Percentiles rank a stretch among this genome's conserved stretches.
Conservation (phyloP, 23 red algal genomes). For the Agarophyton chilense region DNA sequence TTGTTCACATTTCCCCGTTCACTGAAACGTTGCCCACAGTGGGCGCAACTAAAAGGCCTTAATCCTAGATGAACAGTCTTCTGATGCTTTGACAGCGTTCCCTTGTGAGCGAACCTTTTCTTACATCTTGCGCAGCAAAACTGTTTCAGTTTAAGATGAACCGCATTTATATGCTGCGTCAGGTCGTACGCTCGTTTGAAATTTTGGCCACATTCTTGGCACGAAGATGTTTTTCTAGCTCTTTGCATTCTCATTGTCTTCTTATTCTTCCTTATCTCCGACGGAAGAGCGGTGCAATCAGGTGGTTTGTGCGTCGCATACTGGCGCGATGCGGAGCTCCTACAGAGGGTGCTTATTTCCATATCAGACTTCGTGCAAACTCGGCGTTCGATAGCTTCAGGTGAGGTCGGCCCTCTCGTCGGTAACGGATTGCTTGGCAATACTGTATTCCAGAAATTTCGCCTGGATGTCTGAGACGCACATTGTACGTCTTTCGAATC, state of each 20-base stretch:
- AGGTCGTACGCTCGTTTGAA: constrained; percentile 70
- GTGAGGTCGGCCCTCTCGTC: not conserved
- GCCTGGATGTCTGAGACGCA: not conserved
- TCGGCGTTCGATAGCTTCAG: not conserved
- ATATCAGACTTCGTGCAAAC: not conserved
- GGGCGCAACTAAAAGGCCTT: constrained; percentile 31
- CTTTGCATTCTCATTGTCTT: not conserved
- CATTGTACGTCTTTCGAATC: not conserved
- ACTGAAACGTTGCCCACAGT: constrained; percentile 43
- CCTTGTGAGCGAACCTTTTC: constrained; percentile 53
- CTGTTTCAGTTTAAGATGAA: constrained; percentile 49
- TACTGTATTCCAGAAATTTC: constrained; percentile 2
- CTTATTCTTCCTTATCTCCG: not conserved
- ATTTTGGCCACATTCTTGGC: constrained; percentile 8
- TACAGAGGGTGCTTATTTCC: not conserved
- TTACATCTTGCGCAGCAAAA: constrained; percentile 38
- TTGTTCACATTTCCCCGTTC: constrained; percentile 73
- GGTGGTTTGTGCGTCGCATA: not conserved
- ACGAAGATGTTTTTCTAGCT: not conserved
- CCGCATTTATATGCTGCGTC: constrained; percentile 49
- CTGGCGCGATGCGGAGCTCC: not conserved
- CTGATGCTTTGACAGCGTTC: constrained; percentile 60
- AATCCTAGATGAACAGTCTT: constrained; percentile 49
- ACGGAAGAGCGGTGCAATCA: not conserved
- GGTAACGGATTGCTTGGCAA: not conserved